These are phyloP conservation scores for Leccinum glutinopallens DNA, from an alignment of 1,284 basidiomycete genomes.

Conservation along the genomic window DNA sequence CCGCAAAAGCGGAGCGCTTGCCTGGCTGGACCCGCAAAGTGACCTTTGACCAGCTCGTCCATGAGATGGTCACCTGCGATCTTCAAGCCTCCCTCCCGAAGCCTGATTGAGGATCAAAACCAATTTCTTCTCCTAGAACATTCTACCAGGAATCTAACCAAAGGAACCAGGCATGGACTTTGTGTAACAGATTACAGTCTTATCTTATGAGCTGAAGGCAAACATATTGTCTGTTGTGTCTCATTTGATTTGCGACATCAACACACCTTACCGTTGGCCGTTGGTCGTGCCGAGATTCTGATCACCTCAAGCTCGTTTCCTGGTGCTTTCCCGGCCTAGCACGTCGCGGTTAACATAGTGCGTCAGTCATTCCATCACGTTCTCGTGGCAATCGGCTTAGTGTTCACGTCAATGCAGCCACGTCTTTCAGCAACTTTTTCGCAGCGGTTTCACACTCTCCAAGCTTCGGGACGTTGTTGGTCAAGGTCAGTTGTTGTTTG, in stretches of 20 bases:
- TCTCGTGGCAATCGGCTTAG: background rate
- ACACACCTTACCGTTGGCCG: background rate
- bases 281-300: background rate
- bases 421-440: conserved; percentile 64
- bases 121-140: conserved; percentile 32
- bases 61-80: conserved; percentile 87
- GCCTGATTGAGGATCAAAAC: conserved; percentile 81
- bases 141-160: background rate
- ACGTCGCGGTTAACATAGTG: conserved; percentile 27
- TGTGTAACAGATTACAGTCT: conserved; percentile 5
- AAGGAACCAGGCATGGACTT: background rate
- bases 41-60: conserved; percentile 78
- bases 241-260: background rate
- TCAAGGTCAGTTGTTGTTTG: conserved; percentile 61
- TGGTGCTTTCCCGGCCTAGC: too few relatives aligned
- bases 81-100: conserved; percentile 67
- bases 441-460: conserved; percentile 52
- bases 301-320: background rate
- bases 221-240: background rate
- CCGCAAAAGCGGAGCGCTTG: conserved; percentile 79
- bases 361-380: conserved; percentile 16
- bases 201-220: conserved; percentile 9
- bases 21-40: conserved; percentile 88
- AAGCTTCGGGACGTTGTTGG: conserved; percentile 68
- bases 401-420: conserved; percentile 41